Evolutionary conservation across 345 rosid species (phyloP).

Genomic region (Combretum micranthum): DNA sequence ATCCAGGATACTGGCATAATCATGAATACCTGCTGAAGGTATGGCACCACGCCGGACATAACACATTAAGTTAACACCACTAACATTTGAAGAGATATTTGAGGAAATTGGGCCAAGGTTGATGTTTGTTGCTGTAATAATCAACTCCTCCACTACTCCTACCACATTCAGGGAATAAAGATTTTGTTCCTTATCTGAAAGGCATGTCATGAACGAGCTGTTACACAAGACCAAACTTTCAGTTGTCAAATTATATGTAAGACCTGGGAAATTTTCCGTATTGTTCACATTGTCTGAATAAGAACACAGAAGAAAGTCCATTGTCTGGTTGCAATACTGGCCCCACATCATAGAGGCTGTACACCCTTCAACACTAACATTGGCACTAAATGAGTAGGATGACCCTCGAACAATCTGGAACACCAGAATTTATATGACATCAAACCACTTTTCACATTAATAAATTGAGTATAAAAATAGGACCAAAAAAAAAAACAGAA

Average conservation of each 20-base stretch:
- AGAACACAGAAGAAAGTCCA: constrained; percentile 59
- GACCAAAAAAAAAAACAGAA: background rate
- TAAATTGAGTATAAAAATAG: background rate
- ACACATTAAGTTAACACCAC: constrained; percentile 40
- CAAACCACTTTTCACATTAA: background rate
- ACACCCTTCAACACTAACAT: constrained; percentile 87
- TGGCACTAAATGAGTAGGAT: constrained; percentile 68
- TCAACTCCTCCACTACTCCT: constrained; percentile 55
- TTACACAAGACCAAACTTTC: constrained; percentile 55
- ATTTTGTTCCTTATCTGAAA: constrained; percentile 42
- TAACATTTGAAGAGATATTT: constrained; percentile 19
- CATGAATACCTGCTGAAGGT: constrained; percentile 54
- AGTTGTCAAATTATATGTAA: constrained; percentile 18
- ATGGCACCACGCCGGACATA: constrained; percentile 75
- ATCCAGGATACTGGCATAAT: constrained; percentile 58
- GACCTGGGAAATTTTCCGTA: constrained; percentile 13
- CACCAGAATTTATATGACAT: constrained; percentile 15
- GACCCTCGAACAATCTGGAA: constrained; percentile 68
- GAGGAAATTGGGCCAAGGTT: constrained; percentile 20
- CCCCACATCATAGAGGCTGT: constrained; percentile 66
- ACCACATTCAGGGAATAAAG: constrained; percentile 57
- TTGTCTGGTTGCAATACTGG: constrained; percentile 75
- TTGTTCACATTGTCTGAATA: constrained; percentile 29
- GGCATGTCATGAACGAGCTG: constrained; percentile 44
- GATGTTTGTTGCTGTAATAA: constrained; percentile 34